Conservation (phyloP, 2,329 filamentous ascomycete species). For the Neofusicoccum laricinum region DNA sequence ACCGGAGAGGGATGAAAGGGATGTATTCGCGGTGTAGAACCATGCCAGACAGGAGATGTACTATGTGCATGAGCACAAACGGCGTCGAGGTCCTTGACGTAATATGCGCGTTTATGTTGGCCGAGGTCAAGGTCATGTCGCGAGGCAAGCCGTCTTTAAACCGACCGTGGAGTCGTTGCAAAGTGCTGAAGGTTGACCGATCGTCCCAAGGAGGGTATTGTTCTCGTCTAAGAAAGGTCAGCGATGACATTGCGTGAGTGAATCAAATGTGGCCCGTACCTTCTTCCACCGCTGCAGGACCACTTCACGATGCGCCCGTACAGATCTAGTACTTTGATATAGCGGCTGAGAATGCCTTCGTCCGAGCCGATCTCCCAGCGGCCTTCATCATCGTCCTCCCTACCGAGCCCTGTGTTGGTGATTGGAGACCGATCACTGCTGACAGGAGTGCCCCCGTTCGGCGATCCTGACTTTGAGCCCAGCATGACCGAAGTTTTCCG, state of each 20-base stretch:
- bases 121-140: slow-evolving; percentile 56
- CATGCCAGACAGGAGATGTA: slow-evolving; percentile 63
- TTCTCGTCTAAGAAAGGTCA: slow-evolving; percentile 48
- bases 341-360: slow-evolving; percentile 49
- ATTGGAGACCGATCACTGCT: slow-evolving; percentile 4
- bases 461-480: slow-evolving; percentile 21
- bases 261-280: slow-evolving; percentile 35
- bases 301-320: slow-evolving; percentile 56
- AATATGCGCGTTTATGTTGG: slow-evolving; percentile 65
- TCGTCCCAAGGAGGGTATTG: slow-evolving; percentile 59
- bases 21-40: slow-evolving; percentile 68
- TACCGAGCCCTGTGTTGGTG: slow-evolving; percentile 28
- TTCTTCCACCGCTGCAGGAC: slow-evolving; percentile 57
- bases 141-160: slow-evolving; percentile 57
- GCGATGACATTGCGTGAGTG: slow-evolving; percentile 28
- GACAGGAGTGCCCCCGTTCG: slow-evolving; percentile 17
- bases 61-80: slow-evolving; percentile 66
- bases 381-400: slow-evolving; percentile 36
- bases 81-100: slow-evolving; percentile 61
- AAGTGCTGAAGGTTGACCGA: slow-evolving; percentile 52
- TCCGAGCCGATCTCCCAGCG: slow-evolving; percentile 52
- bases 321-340: slow-evolving; percentile 53
- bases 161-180: slow-evolving; percentile 50
- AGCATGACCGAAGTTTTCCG: slow-evolving; percentile 45
- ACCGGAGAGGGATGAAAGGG: slow-evolving; percentile 60